Evolutionary conservation across 139 green algal species (phyloP).

Genomic region (Desmodesmus armatus): DNA sequence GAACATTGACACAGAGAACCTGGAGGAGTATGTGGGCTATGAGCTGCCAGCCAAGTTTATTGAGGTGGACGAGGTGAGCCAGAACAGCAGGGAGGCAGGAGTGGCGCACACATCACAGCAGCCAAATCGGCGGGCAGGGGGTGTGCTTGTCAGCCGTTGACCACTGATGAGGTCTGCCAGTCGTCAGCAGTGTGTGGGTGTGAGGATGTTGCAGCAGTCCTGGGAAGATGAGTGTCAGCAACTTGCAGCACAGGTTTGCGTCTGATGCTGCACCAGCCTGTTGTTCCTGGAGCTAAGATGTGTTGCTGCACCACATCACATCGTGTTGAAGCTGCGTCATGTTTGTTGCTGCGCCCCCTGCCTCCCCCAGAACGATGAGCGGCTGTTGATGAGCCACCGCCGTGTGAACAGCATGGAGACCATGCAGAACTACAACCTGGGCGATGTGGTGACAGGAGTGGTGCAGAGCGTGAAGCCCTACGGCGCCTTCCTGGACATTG

Average conservation of each 20-base stretch:
- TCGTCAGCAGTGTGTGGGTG: too few species aligned
- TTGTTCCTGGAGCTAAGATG: background rate
- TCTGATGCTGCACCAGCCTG: background rate
- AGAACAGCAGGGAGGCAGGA: too few species aligned
- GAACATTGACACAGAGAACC: constrained; percentile 63
- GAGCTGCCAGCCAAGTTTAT: constrained; percentile 93
- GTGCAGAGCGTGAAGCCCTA: constrained; percentile 95
- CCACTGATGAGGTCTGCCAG: too few species aligned
- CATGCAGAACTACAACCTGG: constrained; percentile 43
- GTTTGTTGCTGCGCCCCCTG: background rate
- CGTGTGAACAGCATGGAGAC: constrained; percentile 39
- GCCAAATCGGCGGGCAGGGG: too few species aligned
- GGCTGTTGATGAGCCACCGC: constrained; percentile 92
- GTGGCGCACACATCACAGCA: too few species aligned
- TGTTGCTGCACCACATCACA: too few species aligned
- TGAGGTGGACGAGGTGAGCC: constrained; percentile 91
- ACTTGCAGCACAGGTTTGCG: background rate
- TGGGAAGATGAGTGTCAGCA: too few species aligned
- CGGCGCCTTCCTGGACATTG: constrained; percentile 97
- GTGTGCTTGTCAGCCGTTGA: too few species aligned
- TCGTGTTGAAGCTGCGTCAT: too few species aligned
- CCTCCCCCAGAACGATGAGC: constrained; percentile 68
- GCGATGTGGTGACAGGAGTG: constrained; percentile 91
- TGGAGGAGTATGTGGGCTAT: constrained; percentile 84
- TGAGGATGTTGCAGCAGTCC: too few species aligned